A percentile compares a stretch with the other conserved stretches of the same genome.
These are phyloP conservation scores for Thalassiosira livingstoniorum DNA, from an alignment of 352 stramenopile species.

Conservation along the genomic window DNA sequence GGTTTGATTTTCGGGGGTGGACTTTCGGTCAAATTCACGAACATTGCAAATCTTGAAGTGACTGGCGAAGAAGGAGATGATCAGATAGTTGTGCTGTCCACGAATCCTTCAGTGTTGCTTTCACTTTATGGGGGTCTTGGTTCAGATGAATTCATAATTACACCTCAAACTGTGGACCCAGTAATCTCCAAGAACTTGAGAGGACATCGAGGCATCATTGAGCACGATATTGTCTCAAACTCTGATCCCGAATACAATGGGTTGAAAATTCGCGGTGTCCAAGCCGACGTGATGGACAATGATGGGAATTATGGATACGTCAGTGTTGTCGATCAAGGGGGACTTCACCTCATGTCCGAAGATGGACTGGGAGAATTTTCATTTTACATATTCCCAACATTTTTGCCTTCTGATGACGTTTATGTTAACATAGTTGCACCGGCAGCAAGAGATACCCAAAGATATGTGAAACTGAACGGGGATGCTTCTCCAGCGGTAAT, in stretches of 20 bases:
- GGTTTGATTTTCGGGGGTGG: conserved; percentile 55
- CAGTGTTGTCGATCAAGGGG: conserved; percentile 45
- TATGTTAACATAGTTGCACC: conserved; percentile 47
- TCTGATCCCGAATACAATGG: conserved; percentile 46
- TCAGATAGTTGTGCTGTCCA: conserved; percentile 52
- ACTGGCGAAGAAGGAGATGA: conserved; percentile 55
- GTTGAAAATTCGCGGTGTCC: conserved; percentile 39
- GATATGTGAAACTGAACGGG: conserved; percentile 48
- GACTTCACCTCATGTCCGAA: conserved; percentile 55
- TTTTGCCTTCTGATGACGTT: conserved; percentile 32
- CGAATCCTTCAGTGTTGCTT: conserved; percentile 33
- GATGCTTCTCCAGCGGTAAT: conserved; percentile 14
- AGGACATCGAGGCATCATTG: conserved; percentile 58
- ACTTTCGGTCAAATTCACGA: conserved; percentile 51
- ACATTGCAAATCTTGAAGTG: conserved; percentile 52
- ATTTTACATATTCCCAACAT: conserved; percentile 54
- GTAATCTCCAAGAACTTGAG: conserved; percentile 60
- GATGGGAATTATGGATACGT: conserved; percentile 54
- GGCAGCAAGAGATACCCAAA: conserved; percentile 24
- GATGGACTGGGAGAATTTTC: conserved; percentile 50
- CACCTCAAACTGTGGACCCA: conserved; percentile 42
- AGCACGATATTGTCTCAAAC: conserved; percentile 46
- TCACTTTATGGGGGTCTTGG: conserved; percentile 53
- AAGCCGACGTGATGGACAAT: conserved; percentile 58
- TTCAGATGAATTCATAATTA: conserved; percentile 55